Evolutionary conservation across 495 filamentous ascomycete genomes (phyloP).

Genomic region (Talaromyces wortmannii): DNA sequence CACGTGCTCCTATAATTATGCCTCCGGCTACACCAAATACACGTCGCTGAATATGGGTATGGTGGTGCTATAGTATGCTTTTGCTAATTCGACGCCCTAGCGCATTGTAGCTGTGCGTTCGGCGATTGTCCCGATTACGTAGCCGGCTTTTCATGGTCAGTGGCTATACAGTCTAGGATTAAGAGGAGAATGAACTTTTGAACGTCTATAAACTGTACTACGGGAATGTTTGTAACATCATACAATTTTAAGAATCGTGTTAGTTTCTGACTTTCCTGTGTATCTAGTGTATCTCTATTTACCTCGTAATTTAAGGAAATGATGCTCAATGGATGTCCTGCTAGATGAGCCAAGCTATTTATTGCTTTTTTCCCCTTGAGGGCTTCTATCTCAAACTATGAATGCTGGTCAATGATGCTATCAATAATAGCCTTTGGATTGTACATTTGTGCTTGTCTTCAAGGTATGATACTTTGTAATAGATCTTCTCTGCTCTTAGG

Average conservation of each 20-base stretch:
- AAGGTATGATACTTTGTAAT: slow-evolving; percentile 49
- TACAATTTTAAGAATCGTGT: slow-evolving; percentile 52
- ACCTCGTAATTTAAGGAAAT: slow-evolving; percentile 53
- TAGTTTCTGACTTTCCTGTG: slow-evolving; percentile 52
- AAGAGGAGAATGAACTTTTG: slow-evolving; percentile 22
- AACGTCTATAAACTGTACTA: slow-evolving; percentile 57
- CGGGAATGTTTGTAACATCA: slow-evolving; percentile 56
- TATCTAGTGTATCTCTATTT: slow-evolving; percentile 53
- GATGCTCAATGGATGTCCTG: slow-evolving; percentile 48
- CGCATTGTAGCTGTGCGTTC: slow-evolving; percentile 58
- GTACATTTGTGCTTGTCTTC: slow-evolving; percentile 53
- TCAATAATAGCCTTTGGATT: slow-evolving; percentile 48
- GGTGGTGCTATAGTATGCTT: slow-evolving; percentile 53
- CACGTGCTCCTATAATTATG: slow-evolving; percentile 53
- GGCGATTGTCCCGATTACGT: slow-evolving; percentile 54
- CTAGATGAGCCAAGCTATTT: slow-evolving; percentile 49
- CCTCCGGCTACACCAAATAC: slow-evolving; percentile 56
- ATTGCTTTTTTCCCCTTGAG: slow-evolving; percentile 57
- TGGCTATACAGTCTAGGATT: not conserved
- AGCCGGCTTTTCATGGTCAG: slow-evolving; percentile 50
- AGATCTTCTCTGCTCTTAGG: slow-evolving; percentile 36
- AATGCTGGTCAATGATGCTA: slow-evolving; percentile 44
- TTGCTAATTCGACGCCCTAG: slow-evolving; percentile 51
- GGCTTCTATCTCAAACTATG: slow-evolving; percentile 56
- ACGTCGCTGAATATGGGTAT: slow-evolving; percentile 52